Evolutionary conservation across 192 early-diverging fungal genomes (phyloP), one percentile per base, ranked within the genome.

Genomic region (Linnemannia schmuckeri): DNA sequence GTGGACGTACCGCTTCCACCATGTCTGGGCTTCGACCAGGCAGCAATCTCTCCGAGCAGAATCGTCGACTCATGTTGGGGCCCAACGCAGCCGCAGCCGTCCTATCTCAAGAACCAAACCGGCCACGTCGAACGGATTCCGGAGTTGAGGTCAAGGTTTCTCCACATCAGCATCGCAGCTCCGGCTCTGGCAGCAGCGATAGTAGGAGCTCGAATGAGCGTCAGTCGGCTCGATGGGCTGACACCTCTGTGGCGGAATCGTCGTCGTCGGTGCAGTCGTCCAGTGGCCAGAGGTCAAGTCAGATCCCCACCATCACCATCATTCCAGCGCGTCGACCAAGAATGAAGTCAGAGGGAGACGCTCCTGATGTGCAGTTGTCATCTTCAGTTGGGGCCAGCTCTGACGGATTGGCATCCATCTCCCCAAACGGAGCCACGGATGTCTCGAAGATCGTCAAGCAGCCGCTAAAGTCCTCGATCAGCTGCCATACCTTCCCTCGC

Each of bases 401-500:
- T 1, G 6, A 33, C 6, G 63, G 27, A 44, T 73, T 17, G 47
- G 24, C 66, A 10, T 46, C 80, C 41, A 35, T 44, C 22, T 70
- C 76, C 1, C 38, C 70, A 0, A 73, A 37, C 12, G 75, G 79
- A 74, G 68, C 75, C 68, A 30, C 80, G 40, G 41, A 35, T 66
- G 61, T 66, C 35, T 52, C 49, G 6, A 54, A 52, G 37, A 38
- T 49, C 42, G 41, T n/a, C 8, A 30, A 61, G 15, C 77, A 49
- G 10, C 40, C 72, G 35, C 76, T 87, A 49, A 81, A 77, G 33
- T 78, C 85, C 1, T 87, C 85, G 40, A 87, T 87, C 70, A 87
- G 85, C 76, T 80, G 79, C 72, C 78, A 87, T 37, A 87, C 85
- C 6, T 78, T 87, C 35, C 85, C 85, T 17, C 70, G 85, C 3